These are phyloP conservation scores for Trametes gibbosa DNA, from an alignment of 768 basidiomycete species.

Conservation along the genomic window DNA sequence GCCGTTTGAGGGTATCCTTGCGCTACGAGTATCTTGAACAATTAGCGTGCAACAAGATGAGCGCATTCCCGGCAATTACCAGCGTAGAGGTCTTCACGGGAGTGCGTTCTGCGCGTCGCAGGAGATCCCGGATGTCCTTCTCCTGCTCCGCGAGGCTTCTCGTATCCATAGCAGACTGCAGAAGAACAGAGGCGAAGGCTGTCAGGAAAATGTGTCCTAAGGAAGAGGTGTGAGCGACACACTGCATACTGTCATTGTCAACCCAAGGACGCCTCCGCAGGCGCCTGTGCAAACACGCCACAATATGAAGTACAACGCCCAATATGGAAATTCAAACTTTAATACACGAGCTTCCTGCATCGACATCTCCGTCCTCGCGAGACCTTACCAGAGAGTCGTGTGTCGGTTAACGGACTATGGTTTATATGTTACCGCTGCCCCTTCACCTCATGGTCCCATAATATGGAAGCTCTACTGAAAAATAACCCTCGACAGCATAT, in stretches of 20 bases:
- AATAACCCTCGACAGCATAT: constrained; percentile 1
- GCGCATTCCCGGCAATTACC: constrained; percentile 31
- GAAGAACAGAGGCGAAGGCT: background rate
- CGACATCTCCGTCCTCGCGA: background rate
- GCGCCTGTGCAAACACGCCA: background rate
- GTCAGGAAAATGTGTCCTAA: background rate
- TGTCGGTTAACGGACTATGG: no score
- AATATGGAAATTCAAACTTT: no score
- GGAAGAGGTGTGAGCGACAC: background rate
- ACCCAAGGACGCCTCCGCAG: background rate
- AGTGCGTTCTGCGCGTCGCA: constrained; percentile 44
- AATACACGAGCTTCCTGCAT: background rate
- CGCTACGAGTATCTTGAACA: constrained; percentile 38
- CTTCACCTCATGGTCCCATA: background rate
- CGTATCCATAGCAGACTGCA: constrained; percentile 25
- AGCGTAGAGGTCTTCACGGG: constrained; percentile 37
- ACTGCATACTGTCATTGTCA: background rate
- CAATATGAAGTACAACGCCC: constrained; percentile 4
- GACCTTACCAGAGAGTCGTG: no score
- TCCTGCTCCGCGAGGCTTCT: constrained; percentile 34
- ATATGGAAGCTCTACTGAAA: no score
- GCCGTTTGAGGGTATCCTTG: constrained; percentile 47
- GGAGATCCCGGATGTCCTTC: constrained; percentile 37
- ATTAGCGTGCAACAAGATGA: background rate
- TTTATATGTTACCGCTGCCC: no score